Base-by-base conservation (phyloP, 768 basidiomycete genomes). In the Chiua virens region DNA sequence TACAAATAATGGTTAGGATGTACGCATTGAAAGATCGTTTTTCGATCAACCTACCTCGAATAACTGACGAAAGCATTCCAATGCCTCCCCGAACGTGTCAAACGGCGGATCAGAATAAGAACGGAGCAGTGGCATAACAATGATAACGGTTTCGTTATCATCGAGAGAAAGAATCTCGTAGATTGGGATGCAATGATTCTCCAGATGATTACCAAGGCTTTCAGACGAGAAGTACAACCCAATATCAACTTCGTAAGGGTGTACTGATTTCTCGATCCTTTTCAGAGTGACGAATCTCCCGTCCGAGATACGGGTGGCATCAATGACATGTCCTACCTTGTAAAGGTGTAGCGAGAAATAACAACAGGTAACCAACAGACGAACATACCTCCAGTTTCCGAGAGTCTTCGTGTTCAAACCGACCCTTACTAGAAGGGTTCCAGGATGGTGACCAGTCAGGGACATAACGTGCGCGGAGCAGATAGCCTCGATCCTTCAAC, bases 51-150 rank as follows among this genome's bases (percentile, higher is more conserved):
- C n/a, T 22, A 22, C 71, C 61, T 69, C 67, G 17, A 73, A 66
- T 1, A 66, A 34, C 36, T 73, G 70, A 2, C 57, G 52, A 43
- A 73, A 59, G 21, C 67, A 71, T 25, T 69, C 68, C 1, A 72
- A 54, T 1, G 36, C 66, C 47, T 74, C 72, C 1, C 70, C 70
- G 3, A 71, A 13, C 0, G 64, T 69, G 36, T 64, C 59, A 44
- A 73, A 73, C 2, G 18, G 56, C 6, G 61, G 61, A 17, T 57
- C 42, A 25, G 59, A 50, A 41, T 53, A 63, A 0, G 21, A n/a
- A 45, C 74, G 63, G 10, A 75, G 59, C 4, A 69, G 49, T 2
- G 73, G 74, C 65, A 71, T 73, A 18, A 66, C 60, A n/a, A 70
- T 53, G 40, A 61, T 10, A 3, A 13, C 32, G 7, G 14, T 32